Base-by-base conservation (phyloP, 495 filamentous ascomycete species). In the Penicillium cataractarum region DNA sequence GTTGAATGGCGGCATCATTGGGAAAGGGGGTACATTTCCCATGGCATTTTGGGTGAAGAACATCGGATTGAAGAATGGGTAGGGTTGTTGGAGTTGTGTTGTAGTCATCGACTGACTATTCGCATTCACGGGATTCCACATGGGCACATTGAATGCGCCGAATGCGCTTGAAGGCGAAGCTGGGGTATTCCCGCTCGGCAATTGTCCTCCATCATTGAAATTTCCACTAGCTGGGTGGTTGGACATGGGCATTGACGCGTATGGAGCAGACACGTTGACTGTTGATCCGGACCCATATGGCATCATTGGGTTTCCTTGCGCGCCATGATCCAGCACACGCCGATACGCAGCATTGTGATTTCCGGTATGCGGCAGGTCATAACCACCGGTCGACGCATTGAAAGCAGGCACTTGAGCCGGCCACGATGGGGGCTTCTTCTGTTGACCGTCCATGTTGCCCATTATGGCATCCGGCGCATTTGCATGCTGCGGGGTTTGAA, bases 81-180 rank as follows among this genome's bases (percentile, higher is more conserved):
- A 57, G 4, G 24, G 49, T 31, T 54, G 21, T 29, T 48, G 49
- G 29, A 52, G 33, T 19, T 50, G 31, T 40, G 33, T 32, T 35
- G 44, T 17, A 32, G 37, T 24, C 32, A 27, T n/a, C 13, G 19
- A 21, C 22, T 35, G 31, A 27, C 8, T 31, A n/a, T 60, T 61
- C 52, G 32, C 61, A 37, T 32, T 55, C 33, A 46, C 39, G 12
- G 49, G 64, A 44, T 63, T 67, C 59, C 65, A 69, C n/a, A 56
- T 42, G 5, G 70, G 60, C 4, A 57, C 39, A 54, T 63, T 63
- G 57, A 67, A 65, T 17, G 63, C 26, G 39, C 64, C 63, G 21
- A 65, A 60, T 26, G 62, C 33, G 39, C 53, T 26, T 39, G 67
- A 57, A 24, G 54, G 51, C 13, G 61, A 39, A 17, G 19, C 31